Evolutionary conservation across 1,284 basidiomycete species (phyloP), one percentile per base, ranked within the genome.

Genomic region (Amylostereum areolatum): DNA sequence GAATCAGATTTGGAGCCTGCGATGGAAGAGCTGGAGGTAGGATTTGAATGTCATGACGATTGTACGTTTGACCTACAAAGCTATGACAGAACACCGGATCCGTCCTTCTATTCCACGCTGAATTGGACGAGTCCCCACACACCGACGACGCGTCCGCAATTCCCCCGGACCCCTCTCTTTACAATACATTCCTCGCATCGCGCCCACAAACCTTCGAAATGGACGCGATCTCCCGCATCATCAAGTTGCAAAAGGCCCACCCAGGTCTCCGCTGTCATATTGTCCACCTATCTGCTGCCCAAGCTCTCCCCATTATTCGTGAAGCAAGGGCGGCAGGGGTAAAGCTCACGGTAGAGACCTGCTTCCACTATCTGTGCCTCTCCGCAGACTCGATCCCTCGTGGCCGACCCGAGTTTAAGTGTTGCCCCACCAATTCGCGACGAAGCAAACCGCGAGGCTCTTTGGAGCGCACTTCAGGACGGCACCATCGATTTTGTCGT

Each of bases 351-450:
- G 89, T 92, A 49, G 94, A 97, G 71, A 97, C 94, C 0, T 96
- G 92, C 68, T 95, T 94, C 70, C 93, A 97, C 68, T 97, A 97
- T 69, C 80, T 96, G 34, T 82, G 81, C 57, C 76, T 92, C 18
- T 70, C 80, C 29, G 73, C 85, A 0, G 72, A 77, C 52, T 65
- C 77, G 49, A 80, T 89, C 45, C 91, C 89, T 4, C 66, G 76
- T 51, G 85, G 87, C 2, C 78, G 69, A 18, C 82, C 89, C 36
- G 84, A 91, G 64, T 92, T 88, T 78, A 97, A 97, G 65, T 97
- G 94, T 63, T 95, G 92, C 66, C 94, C 29, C 94, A n/a, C 94
- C 94, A 3, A 89, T 97, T 55, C 81, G 94, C 40, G 78, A 81
- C 43, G 70, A 73, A 10, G 66, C 63, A 2, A 97, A 97, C 65